Base-by-base conservation (phyloP, 1,139 yeast species). In the Saccharomyces pastorianus region DNA sequence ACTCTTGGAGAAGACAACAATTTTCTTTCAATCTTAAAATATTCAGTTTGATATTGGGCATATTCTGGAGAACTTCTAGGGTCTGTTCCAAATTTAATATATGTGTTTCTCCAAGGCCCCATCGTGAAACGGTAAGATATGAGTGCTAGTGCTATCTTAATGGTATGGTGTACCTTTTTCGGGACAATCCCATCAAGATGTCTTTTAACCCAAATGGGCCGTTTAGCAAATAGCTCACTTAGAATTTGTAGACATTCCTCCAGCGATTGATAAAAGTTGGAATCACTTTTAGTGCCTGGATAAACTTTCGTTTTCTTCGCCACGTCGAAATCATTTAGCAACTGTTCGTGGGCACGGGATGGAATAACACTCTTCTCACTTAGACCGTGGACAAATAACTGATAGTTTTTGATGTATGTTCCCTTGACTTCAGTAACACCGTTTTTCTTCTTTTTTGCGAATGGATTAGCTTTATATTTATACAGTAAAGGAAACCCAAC, bases 71-170 rank as follows among this genome's bases (percentile, higher is more conserved):
- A 81, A 1, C 71, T 62, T 49, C 81, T 74, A 0, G 98, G 98
- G 68, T 93, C 88, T 41, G 84, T 75, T 0, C 97, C 98, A 62
- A 83, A 82, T 62, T 75, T 80, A 48, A 89, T 82, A 67, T 85
- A 88, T n/a, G 95, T 81, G 58, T 89, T 89, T 64, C 98, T 77
- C 96, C 96, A 93, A 0, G 99, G 99, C 0, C 99, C 99, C 65
- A 86, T 86, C 34, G 85, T 82, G 68, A 84, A 87, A 46, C 88
- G 78, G 66, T 82, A 93, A 0, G 96, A 78, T 0, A 90, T 86
- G 64, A 87, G 84, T 0, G 98, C 96, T 51, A 95, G 71, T 0
- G 96, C 95, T 58, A 79, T 83, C 61, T 87, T 84, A 46, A 91
- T 70, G 20, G 79, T 77, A 56, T 78, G 72, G 58, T 77, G 73